Base-by-base conservation (phyloP, 306 rosid species). In the Cicer chorassanicum region DNA sequence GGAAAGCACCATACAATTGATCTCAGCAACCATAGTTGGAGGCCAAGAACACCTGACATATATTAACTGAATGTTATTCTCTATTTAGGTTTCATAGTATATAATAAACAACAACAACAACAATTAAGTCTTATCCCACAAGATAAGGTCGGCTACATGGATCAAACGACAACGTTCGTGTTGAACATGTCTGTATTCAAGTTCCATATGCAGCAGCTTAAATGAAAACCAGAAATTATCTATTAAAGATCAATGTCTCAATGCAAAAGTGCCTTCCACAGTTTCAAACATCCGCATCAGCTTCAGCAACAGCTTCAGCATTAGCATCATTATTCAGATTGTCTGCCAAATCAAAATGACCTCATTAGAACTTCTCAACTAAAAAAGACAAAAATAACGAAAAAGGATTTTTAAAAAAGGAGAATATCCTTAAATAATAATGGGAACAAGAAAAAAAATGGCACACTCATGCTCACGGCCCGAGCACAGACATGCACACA, bases 351-450 rank as follows among this genome's bases (percentile, higher is more conserved):
- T 66, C 18, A 65, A 21, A 16, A 36, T 21, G 9, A 9, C 18
- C 60, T 61, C 57, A 49, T 78, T 49, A 41, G 21, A 62, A 40
- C 40, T 60, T 50, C 18, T 49, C 12, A 14, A 62, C 72, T 65
- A 24, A 38, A 72, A 46, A 39, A 11, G 42, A 14, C 36, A 24
- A 34, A 15, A 15, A 13, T 12, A 34, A 61, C 15, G 13, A 42
- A 46, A 14, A 2, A 1, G 11, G 46, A 29, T 29, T 29, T 55
- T 4, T 6, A 50, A n/a, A 18, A 63, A 67, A 34, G 24, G 36
- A 70, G 46, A 44, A 42, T 42, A 24, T n/a, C 54, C 39, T 34
- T 6, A 19, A 53, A 66, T 38, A 40, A 40, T 40, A 56, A 41
- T 6, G 55, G 64, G 56, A 62, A 63, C 13, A 21, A 18, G 29